Conservation (phyloP, 2,329 filamentous ascomycete genomes). For the Capronia epimyces region DNA sequence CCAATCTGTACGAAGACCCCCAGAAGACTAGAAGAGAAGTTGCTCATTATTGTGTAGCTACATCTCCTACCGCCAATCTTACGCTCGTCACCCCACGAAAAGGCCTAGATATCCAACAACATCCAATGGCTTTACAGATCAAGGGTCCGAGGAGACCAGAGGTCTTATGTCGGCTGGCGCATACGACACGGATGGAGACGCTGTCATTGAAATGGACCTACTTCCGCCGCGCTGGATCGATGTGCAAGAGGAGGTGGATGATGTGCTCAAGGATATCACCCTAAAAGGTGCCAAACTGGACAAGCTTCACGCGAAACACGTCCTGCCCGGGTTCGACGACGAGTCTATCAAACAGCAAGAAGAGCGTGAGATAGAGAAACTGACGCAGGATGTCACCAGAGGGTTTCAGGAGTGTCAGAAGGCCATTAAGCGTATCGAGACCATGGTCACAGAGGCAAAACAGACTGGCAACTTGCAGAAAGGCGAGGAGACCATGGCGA, state of each 20-base stretch:
- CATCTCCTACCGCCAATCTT: conserved; percentile 98
- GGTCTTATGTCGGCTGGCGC: conserved; percentile 77
- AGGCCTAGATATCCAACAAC: conserved; percentile 64
- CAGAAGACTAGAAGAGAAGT: conserved; percentile 7
- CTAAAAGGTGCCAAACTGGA: conserved; percentile 79
- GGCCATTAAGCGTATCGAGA: conserved; percentile 80
- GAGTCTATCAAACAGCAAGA: conserved; percentile 82
- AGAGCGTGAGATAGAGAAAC: conserved; percentile 79
- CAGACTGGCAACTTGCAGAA: conserved; percentile 63
- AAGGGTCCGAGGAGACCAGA: conserved; percentile 63
- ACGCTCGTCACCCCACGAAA: conserved; percentile 87
- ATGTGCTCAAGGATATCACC: conserved; percentile 72
- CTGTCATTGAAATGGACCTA: conserved; percentile 96
- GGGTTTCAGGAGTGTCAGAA: conserved; percentile 86
- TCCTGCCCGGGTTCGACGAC: conserved; percentile 93
- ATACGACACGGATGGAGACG: conserved; percentile 81
- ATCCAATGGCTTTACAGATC: conserved; percentile 57
- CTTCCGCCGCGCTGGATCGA: conserved; percentile 94
- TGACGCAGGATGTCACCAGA: conserved; percentile 85
- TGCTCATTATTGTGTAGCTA: conserved; percentile 57
- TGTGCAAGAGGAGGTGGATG: conserved; percentile 85
- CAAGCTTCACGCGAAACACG: conserved; percentile 92
- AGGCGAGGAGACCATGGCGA: conserved; percentile 91
- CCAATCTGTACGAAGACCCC: conserved; percentile 68
- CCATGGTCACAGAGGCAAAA: conserved; percentile 76